Percentiles rank a stretch among this genome's conserved stretches.
Evolutionary conservation across 768 basidiomycete genomes (phyloP).

Genomic region (Tylopilus vinaceipallidus): DNA sequence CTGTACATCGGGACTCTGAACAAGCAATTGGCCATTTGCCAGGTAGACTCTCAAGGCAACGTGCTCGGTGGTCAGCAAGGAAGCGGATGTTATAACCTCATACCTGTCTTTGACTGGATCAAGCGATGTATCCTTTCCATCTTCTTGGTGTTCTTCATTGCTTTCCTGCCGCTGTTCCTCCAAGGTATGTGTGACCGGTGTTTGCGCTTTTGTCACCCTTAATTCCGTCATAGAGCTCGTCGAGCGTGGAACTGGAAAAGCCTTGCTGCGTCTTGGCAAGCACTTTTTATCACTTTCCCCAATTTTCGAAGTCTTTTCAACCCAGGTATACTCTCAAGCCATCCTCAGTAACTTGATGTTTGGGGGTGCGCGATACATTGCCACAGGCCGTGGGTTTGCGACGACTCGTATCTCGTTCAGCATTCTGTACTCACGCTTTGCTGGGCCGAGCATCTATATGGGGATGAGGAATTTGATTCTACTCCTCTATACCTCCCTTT

Average conservation of each 20-base stretch:
- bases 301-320: constrained; percentile 98
- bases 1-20: constrained; percentile 96
- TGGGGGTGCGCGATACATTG: constrained; percentile 98
- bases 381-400: constrained; percentile 98
- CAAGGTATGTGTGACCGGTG: constrained; percentile 59
- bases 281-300: constrained; percentile 98
- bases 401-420: constrained; percentile 95
- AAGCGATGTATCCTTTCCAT: constrained; percentile 95
- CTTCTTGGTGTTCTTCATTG: constrained; percentile 98
- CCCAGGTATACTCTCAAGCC: constrained; percentile 96
- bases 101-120: constrained; percentile 98
- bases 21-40: constrained; percentile 87
- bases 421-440: constrained; percentile 97
- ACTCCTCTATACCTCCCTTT: constrained; percentile 86
- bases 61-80: constrained; percentile 82
- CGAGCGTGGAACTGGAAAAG: constrained; percentile 94
- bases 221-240: constrained; percentile 66
- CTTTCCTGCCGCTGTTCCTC: constrained; percentile 93
- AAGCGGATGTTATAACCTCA: constrained; percentile 82
- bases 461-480: constrained; percentile 92
- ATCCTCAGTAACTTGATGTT: constrained; percentile 96
- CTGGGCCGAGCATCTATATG: constrained; percentile 99
- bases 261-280: constrained; percentile 89
- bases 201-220: background rate
- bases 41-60: constrained; percentile 76